These are phyloP conservation scores for Candida sojae DNA, from an alignment of 1,139 yeast genomes.

Conservation along the genomic window DNA sequence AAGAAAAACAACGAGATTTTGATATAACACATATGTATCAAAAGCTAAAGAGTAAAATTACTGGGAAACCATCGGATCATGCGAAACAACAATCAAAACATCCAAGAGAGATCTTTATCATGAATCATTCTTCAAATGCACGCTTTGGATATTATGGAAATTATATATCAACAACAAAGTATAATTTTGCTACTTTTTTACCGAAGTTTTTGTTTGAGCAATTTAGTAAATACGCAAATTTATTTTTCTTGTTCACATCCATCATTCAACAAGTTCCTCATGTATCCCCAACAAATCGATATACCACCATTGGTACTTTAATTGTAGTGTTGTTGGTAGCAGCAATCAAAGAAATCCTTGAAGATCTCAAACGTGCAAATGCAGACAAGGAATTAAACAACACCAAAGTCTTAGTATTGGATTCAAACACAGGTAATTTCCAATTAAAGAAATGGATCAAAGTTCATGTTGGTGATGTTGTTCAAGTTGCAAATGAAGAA, in stretches of 20 bases:
- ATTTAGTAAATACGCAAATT: constrained; percentile 93
- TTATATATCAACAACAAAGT: constrained; percentile 95
- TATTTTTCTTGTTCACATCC: constrained; percentile 91
- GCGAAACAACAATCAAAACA: constrained; percentile 6
- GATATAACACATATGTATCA: constrained; percentile 55
- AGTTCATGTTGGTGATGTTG: constrained; percentile 88
- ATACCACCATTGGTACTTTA: constrained; percentile 91
- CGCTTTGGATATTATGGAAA: constrained; percentile 70
- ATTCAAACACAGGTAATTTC: constrained; percentile 61
- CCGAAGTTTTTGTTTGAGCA: constrained; percentile 97
- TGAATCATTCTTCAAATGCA: constrained; percentile 58
- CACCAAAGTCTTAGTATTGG: constrained; percentile 72
- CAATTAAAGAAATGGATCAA: constrained; percentile 78
- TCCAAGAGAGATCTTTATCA: constrained; percentile 73
- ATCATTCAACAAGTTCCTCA: constrained; percentile 95
- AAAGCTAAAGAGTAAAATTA: constrained; percentile 16
- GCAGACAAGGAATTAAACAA: constrained; percentile 91
- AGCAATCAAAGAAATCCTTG: constrained; percentile 87
- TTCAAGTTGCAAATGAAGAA: constrained; percentile 81
- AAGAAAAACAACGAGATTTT: constrained; percentile 36
- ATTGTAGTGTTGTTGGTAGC: constrained; percentile 83
- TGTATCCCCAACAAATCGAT: constrained; percentile 95
- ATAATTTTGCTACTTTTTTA: constrained; percentile 87
- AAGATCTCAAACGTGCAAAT: constrained; percentile 83
- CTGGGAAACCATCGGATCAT: constrained; percentile 8